Percentiles rank a stretch among this genome's conserved stretches.
Evolutionary conservation across 2,329 filamentous ascomycete genomes (phyloP).

Genomic region (Didymellaceae sp.): DNA sequence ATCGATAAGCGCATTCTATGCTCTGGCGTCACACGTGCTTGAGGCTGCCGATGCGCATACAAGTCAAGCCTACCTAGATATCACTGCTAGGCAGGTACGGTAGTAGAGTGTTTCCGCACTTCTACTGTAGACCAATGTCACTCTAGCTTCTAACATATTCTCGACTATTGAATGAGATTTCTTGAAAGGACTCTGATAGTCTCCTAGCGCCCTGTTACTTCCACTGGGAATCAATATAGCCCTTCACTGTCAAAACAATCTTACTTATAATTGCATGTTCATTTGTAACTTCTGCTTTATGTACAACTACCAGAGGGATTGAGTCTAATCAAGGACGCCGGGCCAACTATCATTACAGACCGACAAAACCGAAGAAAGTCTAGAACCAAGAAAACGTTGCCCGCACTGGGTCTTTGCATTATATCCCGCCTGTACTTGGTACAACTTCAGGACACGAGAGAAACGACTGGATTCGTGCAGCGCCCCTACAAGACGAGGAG

Average conservation of each 20-base stretch:
- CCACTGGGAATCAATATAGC: too few species aligned
- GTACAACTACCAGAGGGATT: slow-evolving; percentile 12
- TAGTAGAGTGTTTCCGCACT: too few species aligned
- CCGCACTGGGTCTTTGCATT: slow-evolving; percentile 40
- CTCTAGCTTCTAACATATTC: too few species aligned
- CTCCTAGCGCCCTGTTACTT: too few species aligned
- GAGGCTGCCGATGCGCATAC: too few species aligned
- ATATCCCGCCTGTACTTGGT: slow-evolving; percentile 18
- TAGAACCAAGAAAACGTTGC: slow-evolving; percentile 28
- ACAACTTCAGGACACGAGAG: slow-evolving; percentile 5
- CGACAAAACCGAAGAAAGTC: slow-evolving; percentile 18
- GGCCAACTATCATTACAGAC: slow-evolving; percentile 12
- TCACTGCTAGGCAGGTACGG: too few species aligned
- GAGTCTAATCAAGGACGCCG: slow-evolving; percentile 18
- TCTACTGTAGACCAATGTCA: too few species aligned
- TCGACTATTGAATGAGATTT: too few species aligned
- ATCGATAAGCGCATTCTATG: slow-evolving; percentile 16
- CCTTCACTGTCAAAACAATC: background rate
- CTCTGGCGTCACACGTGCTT: too few species aligned
- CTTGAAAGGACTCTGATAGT: too few species aligned
- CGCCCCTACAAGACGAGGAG: slow-evolving; percentile 48
- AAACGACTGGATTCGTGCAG: background rate
- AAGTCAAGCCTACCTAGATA: too few species aligned
- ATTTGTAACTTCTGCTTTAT: slow-evolving; percentile 5
- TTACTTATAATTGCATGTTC: background rate